phyloP scores from a whole-genome alignment of 2,329 filamentous ascomycete species.

The Aspergillus ochraceus region DNA sequence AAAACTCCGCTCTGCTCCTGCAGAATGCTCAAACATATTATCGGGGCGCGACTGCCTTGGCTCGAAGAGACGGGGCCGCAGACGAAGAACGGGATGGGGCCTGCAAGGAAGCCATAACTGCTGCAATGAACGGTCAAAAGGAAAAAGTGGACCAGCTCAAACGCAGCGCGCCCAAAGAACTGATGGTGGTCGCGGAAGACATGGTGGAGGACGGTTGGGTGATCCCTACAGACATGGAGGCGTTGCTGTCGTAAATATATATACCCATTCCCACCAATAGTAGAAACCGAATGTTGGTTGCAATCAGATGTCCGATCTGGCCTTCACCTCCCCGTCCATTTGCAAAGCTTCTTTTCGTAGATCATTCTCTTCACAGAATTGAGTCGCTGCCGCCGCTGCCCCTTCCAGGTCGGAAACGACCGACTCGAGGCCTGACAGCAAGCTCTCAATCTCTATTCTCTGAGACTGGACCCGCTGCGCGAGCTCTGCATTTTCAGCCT shows the following conservation, averaged over 20 bases:
- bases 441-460: slow-evolving; percentile 56
- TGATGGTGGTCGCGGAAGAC: slow-evolving; percentile 48
- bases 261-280: background rate
- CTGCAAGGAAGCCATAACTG: slow-evolving; percentile 51
- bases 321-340: slow-evolving; percentile 45
- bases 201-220: slow-evolving; percentile 56
- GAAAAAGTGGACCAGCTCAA: slow-evolving; percentile 41
- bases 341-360: slow-evolving; percentile 44
- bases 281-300: background rate
- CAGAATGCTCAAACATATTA: slow-evolving; percentile 61
- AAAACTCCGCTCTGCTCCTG: slow-evolving; percentile 49
- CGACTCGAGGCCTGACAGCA: slow-evolving; percentile 56
- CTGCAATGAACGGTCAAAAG: slow-evolving; percentile 45
- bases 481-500: slow-evolving; percentile 55
- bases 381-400: slow-evolving; percentile 43
- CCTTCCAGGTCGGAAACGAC: slow-evolving; percentile 59
- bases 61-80: slow-evolving; percentile 40
- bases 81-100: slow-evolving; percentile 47
- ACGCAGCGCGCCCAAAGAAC: slow-evolving; percentile 34
- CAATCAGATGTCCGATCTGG: slow-evolving; percentile 27
- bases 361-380: slow-evolving; percentile 38
- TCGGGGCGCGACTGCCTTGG: slow-evolving; percentile 50
- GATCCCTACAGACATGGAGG: slow-evolving; percentile 33
- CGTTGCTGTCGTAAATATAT: slow-evolving; percentile 30
- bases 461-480: slow-evolving; percentile 54